Base-by-base conservation (phyloP, 1,284 basidiomycete species). In the Puccinia hordei region DNA sequence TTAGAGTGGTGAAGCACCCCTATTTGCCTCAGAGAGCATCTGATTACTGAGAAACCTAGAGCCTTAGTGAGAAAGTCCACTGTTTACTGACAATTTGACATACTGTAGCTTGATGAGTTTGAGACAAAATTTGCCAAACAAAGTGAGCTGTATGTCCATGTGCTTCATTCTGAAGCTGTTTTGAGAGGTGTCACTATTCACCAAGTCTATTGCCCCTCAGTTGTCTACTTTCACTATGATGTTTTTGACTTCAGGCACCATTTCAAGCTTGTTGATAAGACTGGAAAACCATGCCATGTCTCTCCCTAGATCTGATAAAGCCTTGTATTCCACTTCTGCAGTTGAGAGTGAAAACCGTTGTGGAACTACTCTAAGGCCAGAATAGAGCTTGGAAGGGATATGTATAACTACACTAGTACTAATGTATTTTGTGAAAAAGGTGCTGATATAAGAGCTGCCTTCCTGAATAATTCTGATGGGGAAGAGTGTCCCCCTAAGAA, bases 261-360 rank as follows among this genome's bases (percentile, higher is more conserved):
- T 5, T 5, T 55, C 53, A 12, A 19, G 5, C 17, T 55, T 15
- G 4, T 55, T 55, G 53, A 55, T 55, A n/a, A 55, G 24, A 19
- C 19, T 55, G 19, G 53, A 4, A 55, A 55, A 19, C 72, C 72
- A 73, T 30, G 55, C 55, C 0, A 33, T 22, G 19, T 73, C 72
- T 6, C 35, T 1, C 1, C 51, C 72, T 22, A 53, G 15, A 57
- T 73, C 30, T 2, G 46, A 55, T 13, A 73, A 17, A 19, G 49
- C 46, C 35, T 51, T 73, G 24, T 73, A 73, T 24, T 71, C 68
- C 19, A 10, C 68, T 22, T 73, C 71, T 13, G 71, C 27, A 12
- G 24, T 30, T 2, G 46, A 57, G 2, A 73, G 30, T 19, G 72
- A 44, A 3, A 55, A n/a, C n/a, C n/a, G n/a, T n/a, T n/a, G n/a